Base-by-base conservation (phyloP, 192 early-diverging fungal genomes). In the Coemansia sp. region DNA sequence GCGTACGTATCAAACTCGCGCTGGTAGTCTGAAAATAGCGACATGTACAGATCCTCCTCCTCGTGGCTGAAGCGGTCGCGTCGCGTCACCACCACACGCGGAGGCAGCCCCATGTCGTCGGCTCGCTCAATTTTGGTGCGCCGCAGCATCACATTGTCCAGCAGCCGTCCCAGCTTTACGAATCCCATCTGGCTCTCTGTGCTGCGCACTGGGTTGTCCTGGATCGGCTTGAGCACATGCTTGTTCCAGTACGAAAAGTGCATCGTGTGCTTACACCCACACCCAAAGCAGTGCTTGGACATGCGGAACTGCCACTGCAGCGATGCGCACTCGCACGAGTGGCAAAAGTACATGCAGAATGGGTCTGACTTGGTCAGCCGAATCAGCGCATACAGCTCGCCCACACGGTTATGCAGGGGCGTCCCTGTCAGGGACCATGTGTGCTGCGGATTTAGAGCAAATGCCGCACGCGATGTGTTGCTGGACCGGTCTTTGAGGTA, bases 401-500 rank as follows among this genome's bases (percentile, higher is more conserved):
- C 95, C 7, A 97, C 90, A 11, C 93, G 86, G 69, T 97, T 97
- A 57, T 97, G 95, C 70, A 97, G 80, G 11, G 93, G 93, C 15
- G 95, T 97, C 5, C 95, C 95, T 4, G 88, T 89, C n/a, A 97
- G 75, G 3, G 85, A 87, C 95, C 95, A 97, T 11, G 86, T 87
- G 58, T 74, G 82, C 14, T 88, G 60, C 21, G 84, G 62, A 3
- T 86, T 60, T 15, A 97, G 79, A 15, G 82, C 85, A 71, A 95
- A 97, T 22, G 88, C 89, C 1, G 92, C 89, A 60, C 92, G 85
- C 1, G 94, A 92, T 29, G 95, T 93, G 45, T 89, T 92, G 63
- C 84, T 87, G 0, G 79, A 85, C 39, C 95, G 83, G 72, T 97
- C 93, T 67, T 95, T 95, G 70, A 97, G 93, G 63, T 90, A 85